Evolutionary conservation across 768 basidiomycete species (phyloP).

Genomic region (Mycena amicta): DNA sequence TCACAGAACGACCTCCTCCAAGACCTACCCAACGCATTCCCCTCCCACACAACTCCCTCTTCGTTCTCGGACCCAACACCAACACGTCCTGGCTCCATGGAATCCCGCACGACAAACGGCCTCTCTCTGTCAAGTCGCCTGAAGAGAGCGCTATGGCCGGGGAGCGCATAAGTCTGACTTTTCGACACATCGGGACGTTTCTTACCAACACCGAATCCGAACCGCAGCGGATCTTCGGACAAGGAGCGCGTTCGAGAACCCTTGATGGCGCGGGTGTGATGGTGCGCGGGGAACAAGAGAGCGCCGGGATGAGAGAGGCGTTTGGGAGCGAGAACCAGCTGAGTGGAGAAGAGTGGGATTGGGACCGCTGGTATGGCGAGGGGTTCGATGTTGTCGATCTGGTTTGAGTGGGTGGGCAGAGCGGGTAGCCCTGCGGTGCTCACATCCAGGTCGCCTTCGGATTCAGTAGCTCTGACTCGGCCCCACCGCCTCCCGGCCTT

Average conservation of each 20-base stretch:
- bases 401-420: too few relatives aligned
- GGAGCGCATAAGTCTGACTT: slow-evolving; percentile 78
- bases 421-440: too few relatives aligned
- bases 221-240: slow-evolving; percentile 58
- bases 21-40: slow-evolving; percentile 62
- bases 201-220: slow-evolving; percentile 43
- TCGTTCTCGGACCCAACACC: slow-evolving; percentile 74
- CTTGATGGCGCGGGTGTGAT: slow-evolving; percentile 56
- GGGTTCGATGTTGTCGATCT: slow-evolving; percentile 76
- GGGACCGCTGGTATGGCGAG: slow-evolving; percentile 64
- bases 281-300: slow-evolving; percentile 53
- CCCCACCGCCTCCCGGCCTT: too few relatives aligned
- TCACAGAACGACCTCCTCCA: slow-evolving; percentile 24
- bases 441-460: too few relatives aligned
- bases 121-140: slow-evolving; percentile 48
- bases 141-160: slow-evolving; percentile 58
- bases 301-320: slow-evolving; percentile 51
- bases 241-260: slow-evolving; percentile 62
- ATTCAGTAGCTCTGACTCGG: too few relatives aligned
- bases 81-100: slow-evolving; percentile 78
- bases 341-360: slow-evolving; percentile 58
- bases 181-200: slow-evolving; percentile 79
- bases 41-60: slow-evolving; percentile 82
- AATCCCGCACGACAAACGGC: slow-evolving; percentile 77
- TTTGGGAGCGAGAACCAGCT: slow-evolving; percentile 78